phyloP scores from a whole-genome alignment of 495 filamentous ascomycete species.

The Oidiodendron maius region DNA sequence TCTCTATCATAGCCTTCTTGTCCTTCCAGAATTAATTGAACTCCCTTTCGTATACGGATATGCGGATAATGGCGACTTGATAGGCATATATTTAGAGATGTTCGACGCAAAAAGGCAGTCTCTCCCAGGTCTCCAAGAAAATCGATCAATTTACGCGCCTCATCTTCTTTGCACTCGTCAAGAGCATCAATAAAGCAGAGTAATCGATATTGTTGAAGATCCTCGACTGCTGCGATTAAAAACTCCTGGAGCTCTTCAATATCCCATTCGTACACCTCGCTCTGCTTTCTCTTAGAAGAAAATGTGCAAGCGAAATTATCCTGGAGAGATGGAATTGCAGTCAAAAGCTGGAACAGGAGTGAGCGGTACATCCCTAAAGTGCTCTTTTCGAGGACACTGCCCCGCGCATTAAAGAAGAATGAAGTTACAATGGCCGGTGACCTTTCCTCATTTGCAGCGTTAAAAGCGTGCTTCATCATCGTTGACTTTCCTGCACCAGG shows the following conservation, averaged over 20 bases:
- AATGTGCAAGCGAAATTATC: slow-evolving; percentile 17
- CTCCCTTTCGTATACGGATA: slow-evolving; percentile 13
- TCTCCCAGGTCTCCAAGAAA: slow-evolving; percentile 13
- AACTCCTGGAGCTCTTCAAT: neutral
- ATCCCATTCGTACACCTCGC: slow-evolving; percentile 16
- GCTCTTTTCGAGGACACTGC: slow-evolving; percentile 43
- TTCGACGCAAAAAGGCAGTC: slow-evolving; percentile 7
- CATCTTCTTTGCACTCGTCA: slow-evolving; percentile 26
- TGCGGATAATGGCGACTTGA: slow-evolving; percentile 32
- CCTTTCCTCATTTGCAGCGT: slow-evolving; percentile 2
- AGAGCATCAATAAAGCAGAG: slow-evolving; percentile 25
- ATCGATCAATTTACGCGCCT: slow-evolving; percentile 16
- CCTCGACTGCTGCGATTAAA: neutral
- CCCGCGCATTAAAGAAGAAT: slow-evolving; percentile 49
- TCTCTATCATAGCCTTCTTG: slow-evolving; percentile 18
- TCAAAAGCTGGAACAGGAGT: slow-evolving; percentile 31
- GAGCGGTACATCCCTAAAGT: slow-evolving; percentile 51
- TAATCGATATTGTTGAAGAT: slow-evolving; percentile 12
- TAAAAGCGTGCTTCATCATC: slow-evolving; percentile 35
- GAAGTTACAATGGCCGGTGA: slow-evolving; percentile 24
- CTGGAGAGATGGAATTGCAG: slow-evolving; percentile 21
- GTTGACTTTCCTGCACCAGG: slow-evolving; percentile 51
- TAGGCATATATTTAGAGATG: no score
- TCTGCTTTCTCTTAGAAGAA: neutral
- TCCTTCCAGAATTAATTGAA: slow-evolving; percentile 20